Evolutionary conservation across 768 basidiomycete genomes (phyloP), one percentile per base, ranked within the genome.

Genomic region (Lentinula guzmanii): DNA sequence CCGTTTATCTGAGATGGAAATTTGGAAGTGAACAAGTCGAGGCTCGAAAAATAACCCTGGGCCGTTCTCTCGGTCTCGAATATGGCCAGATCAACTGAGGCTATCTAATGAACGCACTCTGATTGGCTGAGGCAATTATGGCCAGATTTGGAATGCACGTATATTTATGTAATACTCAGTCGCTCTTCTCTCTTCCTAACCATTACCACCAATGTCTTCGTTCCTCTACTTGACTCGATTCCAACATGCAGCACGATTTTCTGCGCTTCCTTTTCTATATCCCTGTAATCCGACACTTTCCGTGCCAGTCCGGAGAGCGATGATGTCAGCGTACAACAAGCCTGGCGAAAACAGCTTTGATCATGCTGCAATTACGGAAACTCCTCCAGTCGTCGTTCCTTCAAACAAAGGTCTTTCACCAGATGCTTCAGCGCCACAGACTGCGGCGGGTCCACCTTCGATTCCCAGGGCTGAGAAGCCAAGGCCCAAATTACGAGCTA

Each of bases 391-490:
- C 39, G 78, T 83, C 58, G 71, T 82, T 13, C 83, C 85, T 18
- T 69, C 79, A 1, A 68, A 77, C 1, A 70, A 76, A 37, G 67
- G 76, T 18, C 70, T 89, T 15, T 82, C 82, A 16, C 70, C 81
- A 13, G 83, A 89, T 66, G 82, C 86, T 3, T 77, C 85, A 7
- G 84, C 89, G 10, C 89, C 90, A 0, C 89, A 91, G 69, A 80
- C 81, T 35, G 88, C 82, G 5, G 89, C 87, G 4, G 83, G 84
- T 1, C 89, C 90, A 2, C 90, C 90, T 5, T 84, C 87, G 35
- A 74, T 76, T 9, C 91, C 91, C 16, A 87, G 82, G 69, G 76
- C 76, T 7, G 83, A 85, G 64, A 85, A 86, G 50, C 39, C 55
- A 2, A 75, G 87, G 66, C 90, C 89, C 2, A 82, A 76, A 62